Evolutionary conservation across 139 green algal genomes (phyloP), one percentile per base, ranked within the genome.

Genomic region (Closterium sp.): DNA sequence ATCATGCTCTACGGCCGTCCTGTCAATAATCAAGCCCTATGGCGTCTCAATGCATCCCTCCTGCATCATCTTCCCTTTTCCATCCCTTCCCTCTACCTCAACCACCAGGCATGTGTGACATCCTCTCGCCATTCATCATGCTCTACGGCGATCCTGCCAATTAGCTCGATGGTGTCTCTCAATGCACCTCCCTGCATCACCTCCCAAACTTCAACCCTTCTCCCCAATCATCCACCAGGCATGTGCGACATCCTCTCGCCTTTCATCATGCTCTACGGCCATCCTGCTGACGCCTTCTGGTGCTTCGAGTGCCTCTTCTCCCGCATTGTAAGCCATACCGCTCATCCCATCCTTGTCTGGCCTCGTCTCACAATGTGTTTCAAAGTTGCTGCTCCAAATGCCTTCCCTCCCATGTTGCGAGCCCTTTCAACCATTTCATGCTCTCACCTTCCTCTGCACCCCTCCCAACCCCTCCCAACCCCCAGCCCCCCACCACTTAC

Each of bases 161-260:
- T 38, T 2, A 38, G 4, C 32, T 4, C 32, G 2, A 38, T 38
- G 32, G 32, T 4, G 45, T 17, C 11, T 17, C 11, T 70, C 45
- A 70, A 27, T 73, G 50, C 50, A 5, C 13, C 50, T 2, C 13
- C 50, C 6, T 73, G 13, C 50, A 73, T 73, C 50, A 73, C 0
- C 17, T 73, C 13, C 50, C 50, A 2, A 24, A 9, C 50, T 27
- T 2, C 50, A 2, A 1, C 45, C 6, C 11, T 4, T 4, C 45
- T 70, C 10, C 45, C 11, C 45, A 2, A 2, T 3, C 50, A 9
- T 11, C 50, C 50, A 22, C 50, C 89, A 92, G 97, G 92, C 88
- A 98, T 98, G 97, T 97, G 96, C 24, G 97, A 98, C 95, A 92
- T 98, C 38, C 96, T 97, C 84, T 95, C 97, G 28, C 94, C 96